Conservation (phyloP, 306 rosid genomes). For the Quercus ilex region DNA sequence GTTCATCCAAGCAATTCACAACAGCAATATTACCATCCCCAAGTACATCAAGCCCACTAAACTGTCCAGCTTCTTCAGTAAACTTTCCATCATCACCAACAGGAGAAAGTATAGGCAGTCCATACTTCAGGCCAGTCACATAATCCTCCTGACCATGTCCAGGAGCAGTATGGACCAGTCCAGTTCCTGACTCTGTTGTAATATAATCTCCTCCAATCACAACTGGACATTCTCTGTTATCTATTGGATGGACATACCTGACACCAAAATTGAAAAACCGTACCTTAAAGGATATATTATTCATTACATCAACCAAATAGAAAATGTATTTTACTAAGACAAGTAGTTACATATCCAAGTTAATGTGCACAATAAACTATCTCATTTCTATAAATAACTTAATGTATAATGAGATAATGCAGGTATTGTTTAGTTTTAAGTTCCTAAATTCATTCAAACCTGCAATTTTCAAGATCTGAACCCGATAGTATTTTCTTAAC, state of each 20-base stretch:
- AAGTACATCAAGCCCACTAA: slow-evolving; percentile 93
- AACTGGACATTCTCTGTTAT: slow-evolving; percentile 69
- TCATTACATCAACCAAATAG: slow-evolving; percentile 8
- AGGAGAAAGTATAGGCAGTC: slow-evolving; percentile 82
- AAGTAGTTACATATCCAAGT: slow-evolving; percentile 8
- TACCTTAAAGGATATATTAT: slow-evolving; percentile 9
- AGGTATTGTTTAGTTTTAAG: slow-evolving; percentile 13
- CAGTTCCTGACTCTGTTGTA: slow-evolving; percentile 94
- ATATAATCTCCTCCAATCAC: slow-evolving; percentile 96
- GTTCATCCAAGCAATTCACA: slow-evolving; percentile 77
- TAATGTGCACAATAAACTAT: not conserved
- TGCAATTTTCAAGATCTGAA: slow-evolving; percentile 88
- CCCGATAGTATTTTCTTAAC: slow-evolving; percentile 62
- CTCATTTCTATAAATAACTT: not conserved
- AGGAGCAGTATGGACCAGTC: slow-evolving; percentile 98
- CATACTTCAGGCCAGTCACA: slow-evolving; percentile 88
- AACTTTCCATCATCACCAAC: slow-evolving; percentile 86
- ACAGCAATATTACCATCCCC: slow-evolving; percentile 86
- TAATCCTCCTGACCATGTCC: slow-evolving; percentile 99
- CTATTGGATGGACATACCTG: slow-evolving; percentile 86
- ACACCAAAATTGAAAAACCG: slow-evolving; percentile 17
- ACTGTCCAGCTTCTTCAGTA: slow-evolving; percentile 95
- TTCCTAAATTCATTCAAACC: slow-evolving; percentile 39
- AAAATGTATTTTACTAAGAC: slow-evolving; percentile 6
- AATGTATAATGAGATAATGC: slow-evolving; percentile 1